Evolutionary conservation across 495 filamentous ascomycete genomes (phyloP).

Genomic region (Daldinia bambusicola): DNA sequence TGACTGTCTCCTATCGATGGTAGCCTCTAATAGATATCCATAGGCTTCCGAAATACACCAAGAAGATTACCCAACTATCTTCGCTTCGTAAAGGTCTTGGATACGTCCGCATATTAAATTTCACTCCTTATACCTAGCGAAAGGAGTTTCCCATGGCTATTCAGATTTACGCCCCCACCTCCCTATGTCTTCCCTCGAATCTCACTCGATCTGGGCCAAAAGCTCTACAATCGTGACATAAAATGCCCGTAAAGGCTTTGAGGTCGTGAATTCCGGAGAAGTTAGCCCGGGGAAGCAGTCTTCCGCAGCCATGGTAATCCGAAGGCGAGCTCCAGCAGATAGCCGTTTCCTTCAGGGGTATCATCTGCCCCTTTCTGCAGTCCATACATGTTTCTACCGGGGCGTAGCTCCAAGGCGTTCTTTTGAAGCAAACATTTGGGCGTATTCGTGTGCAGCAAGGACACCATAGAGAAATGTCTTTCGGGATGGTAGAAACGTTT

Average conservation of each 20-base stretch:
- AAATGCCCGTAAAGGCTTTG: constrained; percentile 13
- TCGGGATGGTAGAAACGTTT: constrained; percentile 6
- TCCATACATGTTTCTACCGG: constrained; percentile 29
- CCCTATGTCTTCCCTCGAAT: constrained; percentile 11
- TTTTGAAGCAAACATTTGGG: not conserved
- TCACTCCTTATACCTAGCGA: too few relatives aligned
- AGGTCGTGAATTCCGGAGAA: constrained; percentile 8
- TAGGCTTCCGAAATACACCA: too few relatives aligned
- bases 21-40: too few relatives aligned
- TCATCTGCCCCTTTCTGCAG: constrained; percentile 10
- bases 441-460: constrained; percentile 17
- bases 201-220: constrained; percentile 20
- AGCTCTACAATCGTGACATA: constrained; percentile 29
- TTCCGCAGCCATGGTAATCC: constrained; percentile 27
- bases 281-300: constrained; percentile 15
- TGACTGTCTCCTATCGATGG: too few relatives aligned
- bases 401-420: not conserved
- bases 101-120: too few relatives aligned
- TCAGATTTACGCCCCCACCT: too few relatives aligned
- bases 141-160: not conserved
- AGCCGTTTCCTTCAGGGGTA: not conserved
- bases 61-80: too few relatives aligned
- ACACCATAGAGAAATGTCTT: constrained; percentile 13
- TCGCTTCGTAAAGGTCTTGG: too few relatives aligned
- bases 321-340: constrained; percentile 21